phyloP scores from a whole-genome alignment of 495 filamentous ascomycete genomes.

The Corynascus novoguineensis region DNA sequence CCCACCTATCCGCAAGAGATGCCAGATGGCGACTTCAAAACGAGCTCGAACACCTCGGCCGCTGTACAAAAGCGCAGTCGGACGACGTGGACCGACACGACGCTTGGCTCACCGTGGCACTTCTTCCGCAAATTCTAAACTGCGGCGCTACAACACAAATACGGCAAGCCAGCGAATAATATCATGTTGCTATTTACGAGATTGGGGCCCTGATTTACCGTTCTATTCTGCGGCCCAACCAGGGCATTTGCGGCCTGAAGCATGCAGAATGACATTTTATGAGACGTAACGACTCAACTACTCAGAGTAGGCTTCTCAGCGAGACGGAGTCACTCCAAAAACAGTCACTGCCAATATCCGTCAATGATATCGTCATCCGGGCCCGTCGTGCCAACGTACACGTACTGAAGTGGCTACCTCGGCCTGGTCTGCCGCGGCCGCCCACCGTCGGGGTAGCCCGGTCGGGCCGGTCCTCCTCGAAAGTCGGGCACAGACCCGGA shows the following conservation, averaged over 20 bases:
- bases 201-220: background rate
- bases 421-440: background rate
- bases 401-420: background rate
- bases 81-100: constrained; percentile 14
- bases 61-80: too few species aligned
- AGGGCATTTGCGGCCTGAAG: constrained; percentile 1
- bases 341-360: background rate
- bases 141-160: background rate
- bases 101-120: background rate
- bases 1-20: background rate
- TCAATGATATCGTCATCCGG: constrained; percentile 6
- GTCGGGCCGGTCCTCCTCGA: too few species aligned
- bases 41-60: background rate
- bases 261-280: background rate
- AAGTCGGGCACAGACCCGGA: too few species aligned
- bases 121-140: background rate
- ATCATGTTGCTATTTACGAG: background rate
- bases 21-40: constrained; percentile 5
- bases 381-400: constrained; percentile 1
- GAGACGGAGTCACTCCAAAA: background rate
- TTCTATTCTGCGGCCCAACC: constrained; percentile 6
- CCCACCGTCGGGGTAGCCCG: background rate
- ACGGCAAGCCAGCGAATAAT: background rate
- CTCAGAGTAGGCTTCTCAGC: background rate
- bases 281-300: too few species aligned